A percentile compares a stretch with the other conserved stretches of the same genome.
These are phyloP conservation scores for Davidsoniella eucalypti DNA, from an alignment of 2,329 filamentous ascomycete genomes.

Conservation along the genomic window DNA sequence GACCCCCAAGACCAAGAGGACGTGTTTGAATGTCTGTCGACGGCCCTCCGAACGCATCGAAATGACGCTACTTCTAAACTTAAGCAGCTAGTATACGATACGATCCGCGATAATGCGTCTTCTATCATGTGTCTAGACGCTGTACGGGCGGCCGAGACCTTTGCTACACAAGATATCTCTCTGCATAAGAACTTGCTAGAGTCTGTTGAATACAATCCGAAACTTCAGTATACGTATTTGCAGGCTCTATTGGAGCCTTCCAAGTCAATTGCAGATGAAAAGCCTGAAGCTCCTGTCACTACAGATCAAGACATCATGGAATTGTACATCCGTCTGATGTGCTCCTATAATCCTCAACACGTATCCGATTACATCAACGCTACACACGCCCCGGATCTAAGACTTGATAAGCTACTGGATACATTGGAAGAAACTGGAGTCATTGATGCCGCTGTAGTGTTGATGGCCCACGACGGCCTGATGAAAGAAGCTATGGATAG, in stretches of 20 bases:
- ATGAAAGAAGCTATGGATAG: conserved; percentile 70
- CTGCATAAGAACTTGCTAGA: conserved; percentile 47
- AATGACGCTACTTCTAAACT: conserved; percentile 49
- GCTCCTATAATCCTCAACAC: conserved; percentile 61
- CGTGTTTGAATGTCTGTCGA: conserved; percentile 64
- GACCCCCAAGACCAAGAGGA: conserved; percentile 59
- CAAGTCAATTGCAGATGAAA: neutral
- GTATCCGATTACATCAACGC: conserved; percentile 72
- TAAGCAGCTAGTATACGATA: conserved; percentile 48
- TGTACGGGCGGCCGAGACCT: conserved; percentile 43
- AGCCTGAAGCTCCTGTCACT: conserved; percentile 20
- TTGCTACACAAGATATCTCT: conserved; percentile 45
- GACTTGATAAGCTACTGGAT: conserved; percentile 65
- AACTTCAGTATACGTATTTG: conserved; percentile 62
- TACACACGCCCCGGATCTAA: conserved; percentile 61
- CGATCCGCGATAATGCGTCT: conserved; percentile 47
- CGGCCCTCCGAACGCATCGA: conserved; percentile 51
- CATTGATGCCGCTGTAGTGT: conserved; percentile 78
- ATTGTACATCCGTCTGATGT: conserved; percentile 81
- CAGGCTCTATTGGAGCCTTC: conserved; percentile 53
- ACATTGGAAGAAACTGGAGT: conserved; percentile 80
- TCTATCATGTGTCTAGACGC: conserved; percentile 54
- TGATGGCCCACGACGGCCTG: conserved; percentile 80
- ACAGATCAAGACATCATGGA: conserved; percentile 52
- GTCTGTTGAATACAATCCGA: conserved; percentile 41